Conservation (phyloP, 805 yeast genomes). For the Hanseniaspora lachancei region DNA sequence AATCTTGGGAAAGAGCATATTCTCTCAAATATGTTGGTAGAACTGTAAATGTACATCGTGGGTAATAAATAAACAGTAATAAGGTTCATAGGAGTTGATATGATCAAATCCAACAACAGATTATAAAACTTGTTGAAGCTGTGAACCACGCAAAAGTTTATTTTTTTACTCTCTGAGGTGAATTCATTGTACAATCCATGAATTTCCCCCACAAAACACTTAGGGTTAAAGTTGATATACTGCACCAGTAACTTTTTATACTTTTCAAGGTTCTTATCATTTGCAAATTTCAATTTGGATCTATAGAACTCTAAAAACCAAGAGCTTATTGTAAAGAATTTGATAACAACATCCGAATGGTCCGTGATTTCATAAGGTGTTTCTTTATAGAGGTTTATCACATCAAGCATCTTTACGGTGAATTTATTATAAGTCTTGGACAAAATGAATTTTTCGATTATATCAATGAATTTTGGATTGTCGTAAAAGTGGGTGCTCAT, state of each 20-base stretch:
- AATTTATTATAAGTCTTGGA: conserved; percentile 3
- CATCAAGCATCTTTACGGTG: background rate
- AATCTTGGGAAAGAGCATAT: background rate
- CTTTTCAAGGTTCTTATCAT: conserved; percentile 12
- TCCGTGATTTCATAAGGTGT: background rate
- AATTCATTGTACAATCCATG: background rate
- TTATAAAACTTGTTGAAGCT: conserved; percentile 4
- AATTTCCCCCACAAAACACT: background rate
- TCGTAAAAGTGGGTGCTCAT: background rate
- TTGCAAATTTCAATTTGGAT: conserved; percentile 19
- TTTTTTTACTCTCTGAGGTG: background rate
- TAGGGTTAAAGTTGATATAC: background rate
- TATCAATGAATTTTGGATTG: conserved; percentile 19
- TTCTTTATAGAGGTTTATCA: background rate
- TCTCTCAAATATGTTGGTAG: background rate
- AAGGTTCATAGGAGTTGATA: background rate
- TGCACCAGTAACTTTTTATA: background rate
- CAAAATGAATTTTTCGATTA: conserved; percentile 10
- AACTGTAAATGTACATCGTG: background rate
- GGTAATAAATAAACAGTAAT: background rate
- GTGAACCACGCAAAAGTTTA: conserved; percentile 5
- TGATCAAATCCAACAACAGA: background rate
- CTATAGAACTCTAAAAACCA: conserved; percentile 71
- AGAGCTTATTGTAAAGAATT: conserved; percentile 46
- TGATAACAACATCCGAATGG: conserved; percentile 16